Conservation (phyloP, 2,329 filamentous ascomycete genomes). For the Xylariomycetidae sp. region DNA sequence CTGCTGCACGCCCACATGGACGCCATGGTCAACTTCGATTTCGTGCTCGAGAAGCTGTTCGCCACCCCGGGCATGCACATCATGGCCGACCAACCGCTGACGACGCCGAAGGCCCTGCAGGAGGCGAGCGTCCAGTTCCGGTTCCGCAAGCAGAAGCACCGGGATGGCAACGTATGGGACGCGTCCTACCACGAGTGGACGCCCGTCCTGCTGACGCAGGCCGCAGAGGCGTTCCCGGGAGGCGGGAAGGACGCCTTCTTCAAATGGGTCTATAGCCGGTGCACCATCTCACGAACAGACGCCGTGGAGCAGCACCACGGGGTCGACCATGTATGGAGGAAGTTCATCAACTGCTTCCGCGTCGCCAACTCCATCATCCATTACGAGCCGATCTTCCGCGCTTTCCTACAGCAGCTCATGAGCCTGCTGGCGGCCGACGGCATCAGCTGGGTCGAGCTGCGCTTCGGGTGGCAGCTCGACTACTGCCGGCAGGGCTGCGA, state of each 20-base stretch:
- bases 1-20: conserved; percentile 85
- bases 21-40: conserved; percentile 86
- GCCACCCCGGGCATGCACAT: conserved; percentile 71
- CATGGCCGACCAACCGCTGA: conserved; percentile 53
- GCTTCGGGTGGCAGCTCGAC: conserved; percentile 65
- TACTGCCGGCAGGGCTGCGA: conserved; percentile 65
- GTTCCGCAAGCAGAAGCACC: conserved; percentile 44
- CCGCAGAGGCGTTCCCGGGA: conserved; percentile 70
- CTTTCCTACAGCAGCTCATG: conserved; percentile 69
- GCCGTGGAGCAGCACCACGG: conserved; percentile 77
- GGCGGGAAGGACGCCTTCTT: conserved; percentile 69
- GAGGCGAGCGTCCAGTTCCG: conserved; percentile 58
- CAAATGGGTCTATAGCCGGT: conserved; percentile 70
- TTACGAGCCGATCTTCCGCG: conserved; percentile 86
- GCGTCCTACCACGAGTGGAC: conserved; percentile 55
- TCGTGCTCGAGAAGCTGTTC: conserved; percentile 68
- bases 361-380: conserved; percentile 71
- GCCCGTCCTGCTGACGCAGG: conserved; percentile 54
- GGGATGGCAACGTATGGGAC: conserved; percentile 58
- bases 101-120: conserved; percentile 46
- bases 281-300: conserved; percentile 67
- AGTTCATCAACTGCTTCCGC: conserved; percentile 71
- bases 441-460: conserved; percentile 78
- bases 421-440: conserved; percentile 72
- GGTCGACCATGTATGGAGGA: conserved; percentile 77